Percentiles rank a stretch among this genome's conserved stretches.
phyloP scores from a whole-genome alignment of 192 early-diverging fungal genomes.

The Backusella liffmaniae region DNA sequence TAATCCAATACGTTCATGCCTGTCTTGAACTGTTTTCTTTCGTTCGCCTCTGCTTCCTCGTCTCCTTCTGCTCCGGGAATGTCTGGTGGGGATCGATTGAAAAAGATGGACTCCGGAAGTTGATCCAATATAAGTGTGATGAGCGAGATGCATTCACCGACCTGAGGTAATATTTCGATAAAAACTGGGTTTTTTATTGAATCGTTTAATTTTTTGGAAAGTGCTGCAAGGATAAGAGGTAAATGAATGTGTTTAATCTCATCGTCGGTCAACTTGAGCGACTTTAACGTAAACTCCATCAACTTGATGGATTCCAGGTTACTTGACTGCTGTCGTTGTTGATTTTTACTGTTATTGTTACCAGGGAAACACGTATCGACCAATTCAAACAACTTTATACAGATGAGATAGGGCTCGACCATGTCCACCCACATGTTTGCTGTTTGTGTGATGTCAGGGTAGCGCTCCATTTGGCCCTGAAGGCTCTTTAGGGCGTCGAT shows the following conservation, averaged over 20 bases:
- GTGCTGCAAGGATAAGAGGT: constrained; percentile 67
- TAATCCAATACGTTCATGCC: constrained; percentile 45
- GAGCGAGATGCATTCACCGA: constrained; percentile 28
- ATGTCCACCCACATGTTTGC: constrained; percentile 89
- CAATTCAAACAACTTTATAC: constrained; percentile 65
- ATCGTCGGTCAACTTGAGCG: constrained; percentile 79
- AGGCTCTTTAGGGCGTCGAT: constrained; percentile 69
- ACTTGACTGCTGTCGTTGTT: not conserved
- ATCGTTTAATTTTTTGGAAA: constrained; percentile 46
- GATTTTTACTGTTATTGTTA: not conserved
- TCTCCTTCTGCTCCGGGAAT: not conserved
- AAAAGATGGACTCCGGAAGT: constrained; percentile 35
- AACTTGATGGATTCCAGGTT: constrained; percentile 50
- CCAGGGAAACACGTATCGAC: constrained; percentile 46
- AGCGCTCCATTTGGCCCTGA: constrained; percentile 23
- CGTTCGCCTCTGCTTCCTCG: not conserved
- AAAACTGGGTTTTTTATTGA: constrained; percentile 9
- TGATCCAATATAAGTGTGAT: constrained; percentile 33
- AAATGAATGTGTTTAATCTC: constrained; percentile 81
- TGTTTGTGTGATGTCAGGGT: constrained; percentile 66
- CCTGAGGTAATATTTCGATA: constrained; percentile 31
- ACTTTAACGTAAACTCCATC: constrained; percentile 70
- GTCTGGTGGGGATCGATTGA: constrained; percentile 12
- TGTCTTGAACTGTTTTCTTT: constrained; percentile 30
- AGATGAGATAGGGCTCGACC: constrained; percentile 84